Percentiles rank a stretch among this genome's conserved stretches.
These are phyloP conservation scores for Cladosporium sp. DNA, from an alignment of 2,329 filamentous ascomycete genomes.

Conservation along the genomic window DNA sequence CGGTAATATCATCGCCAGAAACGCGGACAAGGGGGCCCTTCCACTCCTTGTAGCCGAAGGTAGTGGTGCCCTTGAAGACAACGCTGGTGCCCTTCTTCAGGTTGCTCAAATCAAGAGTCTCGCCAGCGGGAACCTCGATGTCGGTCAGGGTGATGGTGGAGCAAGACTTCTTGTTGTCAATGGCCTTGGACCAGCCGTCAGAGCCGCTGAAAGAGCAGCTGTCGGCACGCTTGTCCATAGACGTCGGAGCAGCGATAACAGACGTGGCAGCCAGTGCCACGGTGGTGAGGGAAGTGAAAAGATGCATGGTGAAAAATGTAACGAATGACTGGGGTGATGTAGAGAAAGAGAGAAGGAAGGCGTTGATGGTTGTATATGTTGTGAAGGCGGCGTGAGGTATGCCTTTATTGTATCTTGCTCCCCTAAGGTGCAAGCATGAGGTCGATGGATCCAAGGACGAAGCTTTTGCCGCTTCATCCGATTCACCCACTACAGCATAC, in stretches of 20 bases:
- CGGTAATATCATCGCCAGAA: slow-evolving; percentile 52
- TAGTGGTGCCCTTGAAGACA: slow-evolving; percentile 63
- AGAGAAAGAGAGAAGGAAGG: slow-evolving; percentile 6
- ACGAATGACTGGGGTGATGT: slow-evolving; percentile 10
- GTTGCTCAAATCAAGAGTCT: slow-evolving; percentile 35
- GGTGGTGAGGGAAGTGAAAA: slow-evolving; percentile 11
- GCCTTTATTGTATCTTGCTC: background rate
- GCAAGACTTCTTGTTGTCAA: slow-evolving; percentile 27
- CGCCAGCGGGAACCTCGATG: slow-evolving; percentile 34
- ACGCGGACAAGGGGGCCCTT: slow-evolving; percentile 59
- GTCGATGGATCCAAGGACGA: too few species aligned
- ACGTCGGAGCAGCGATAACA: slow-evolving; percentile 9
- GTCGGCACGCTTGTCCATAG: slow-evolving; percentile 19
- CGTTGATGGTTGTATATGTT: slow-evolving; percentile 2
- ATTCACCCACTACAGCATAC: slow-evolving; percentile 1
- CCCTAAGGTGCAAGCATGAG: too few species aligned
- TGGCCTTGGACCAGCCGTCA: slow-evolving; percentile 24
- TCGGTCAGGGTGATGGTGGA: slow-evolving; percentile 35
- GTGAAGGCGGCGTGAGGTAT: background rate
- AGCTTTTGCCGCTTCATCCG: background rate
- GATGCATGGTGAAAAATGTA: slow-evolving; percentile 2
- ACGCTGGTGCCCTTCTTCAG: slow-evolving; percentile 41
- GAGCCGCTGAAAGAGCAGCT: slow-evolving; percentile 31
- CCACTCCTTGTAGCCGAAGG: slow-evolving; percentile 65
- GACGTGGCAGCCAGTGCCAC: slow-evolving; percentile 13